Evolutionary conservation across 441 rosid species (phyloP), one percentile per base, ranked within the genome.

Genomic region (Daphne laureola): DNA sequence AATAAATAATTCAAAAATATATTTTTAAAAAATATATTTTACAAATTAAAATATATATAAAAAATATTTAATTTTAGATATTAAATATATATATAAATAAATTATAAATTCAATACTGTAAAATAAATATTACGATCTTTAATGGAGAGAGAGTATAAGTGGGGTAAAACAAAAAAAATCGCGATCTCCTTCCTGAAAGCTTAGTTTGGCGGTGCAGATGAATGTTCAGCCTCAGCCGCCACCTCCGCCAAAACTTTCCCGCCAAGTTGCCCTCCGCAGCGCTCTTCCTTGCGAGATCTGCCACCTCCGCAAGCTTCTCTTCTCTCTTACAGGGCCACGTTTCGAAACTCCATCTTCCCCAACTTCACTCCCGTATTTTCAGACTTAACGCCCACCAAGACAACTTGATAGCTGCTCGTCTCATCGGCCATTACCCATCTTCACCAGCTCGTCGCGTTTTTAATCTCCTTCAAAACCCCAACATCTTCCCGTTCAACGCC

Each of bases 401-500:
- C 54, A 62, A 76, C 40, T 54, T 72, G 49, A 60, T 72, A 2
- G 69, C 75, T n/a, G 62, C 80, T 47, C 75, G 77, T 53, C 73
- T 76, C 48, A 72, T 76, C 49, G 75, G 74, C 49, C 78, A 67
- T 2, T 73, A 67, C 67, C 73, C 78, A 17, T 18, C 64, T 38
- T 35, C 2, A 12, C 0, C 55, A 2, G 61, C 74, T 16, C 57
- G 61, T 60, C 35, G 36, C 9, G 62, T 73, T 11, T 76, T 76
- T 42, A 13, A 46, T 16, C 76, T 49, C 0, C 64, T 77, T 3
- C 44, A 43, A 25, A 46, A 13, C n/a, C 82, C 82, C 57, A 77
- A 67, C 50, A 59, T 74, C 48, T 77, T 71, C 61, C 82, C 82
- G 0, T 73, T 63, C 66, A 77, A 74, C 52, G 78, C 78, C 66